Conservation (phyloP, 306 rosid genomes). For the Medicago truncatula region MtrunA17r5.0-ANR NC_053047.1:878501-879000, state of each 20-base stretch:
- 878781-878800: no score
- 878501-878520: background rate
- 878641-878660: background rate
- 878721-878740: no score
- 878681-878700: no score
- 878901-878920: no score
- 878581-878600: background rate
- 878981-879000: background rate
- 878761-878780: background rate
- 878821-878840: no score
- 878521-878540: background rate
- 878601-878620: background rate
- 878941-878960: slow-evolving; percentile 7
- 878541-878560: background rate
- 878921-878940: no score
- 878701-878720: no score
- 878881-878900: no score
- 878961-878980: background rate
- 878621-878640: background rate
- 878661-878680: no score
- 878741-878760: background rate
- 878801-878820: no score
- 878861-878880: no score
- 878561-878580: slow-evolving; percentile 3
- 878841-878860: no score